These are phyloP conservation scores for Parietaria judaica DNA, from an alignment of 306 rosid genomes.

Conservation along the genomic window DNA sequence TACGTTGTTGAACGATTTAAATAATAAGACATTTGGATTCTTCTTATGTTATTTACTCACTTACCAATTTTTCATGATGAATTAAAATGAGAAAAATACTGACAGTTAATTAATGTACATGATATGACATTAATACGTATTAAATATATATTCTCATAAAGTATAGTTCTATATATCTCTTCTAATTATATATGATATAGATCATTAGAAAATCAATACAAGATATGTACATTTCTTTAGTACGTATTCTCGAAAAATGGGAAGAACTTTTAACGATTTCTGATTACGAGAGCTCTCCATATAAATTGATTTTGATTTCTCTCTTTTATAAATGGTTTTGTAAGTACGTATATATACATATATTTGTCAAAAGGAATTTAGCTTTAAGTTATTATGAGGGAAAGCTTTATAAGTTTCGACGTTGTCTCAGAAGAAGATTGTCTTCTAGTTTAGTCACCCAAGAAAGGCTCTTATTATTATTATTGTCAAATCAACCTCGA, in stretches of 20 bases:
- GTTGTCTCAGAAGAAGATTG: background rate
- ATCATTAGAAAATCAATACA: background rate
- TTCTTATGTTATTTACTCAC: background rate
- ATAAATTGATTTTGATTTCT: background rate
- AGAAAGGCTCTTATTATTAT: background rate
- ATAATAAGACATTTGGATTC: conserved; percentile 5
- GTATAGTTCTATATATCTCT: background rate
- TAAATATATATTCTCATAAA: background rate
- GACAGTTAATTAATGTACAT: no score
- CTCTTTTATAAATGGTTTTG: conserved; percentile 14
- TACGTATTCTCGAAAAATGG: background rate
- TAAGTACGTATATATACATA: conserved; percentile 2
- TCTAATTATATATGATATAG: no score
- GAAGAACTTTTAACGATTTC: conserved; percentile 11
- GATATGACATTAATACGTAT: no score
- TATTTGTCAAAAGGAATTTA: conserved; percentile 29
- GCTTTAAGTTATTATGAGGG: conserved; percentile 34
- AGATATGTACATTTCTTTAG: background rate
- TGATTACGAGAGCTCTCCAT: background rate
- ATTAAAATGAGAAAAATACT: no score
- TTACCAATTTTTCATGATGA: no score
- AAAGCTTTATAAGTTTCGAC: conserved; percentile 28
- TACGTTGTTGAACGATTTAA: background rate
- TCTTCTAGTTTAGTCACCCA: conserved; percentile 6
- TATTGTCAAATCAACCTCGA: background rate